A percentile compares a stretch with the other conserved stretches of the same genome.
phyloP scores from a whole-genome alignment of 1,139 yeast genomes.

The Saccharomyces uvarum region DNA sequence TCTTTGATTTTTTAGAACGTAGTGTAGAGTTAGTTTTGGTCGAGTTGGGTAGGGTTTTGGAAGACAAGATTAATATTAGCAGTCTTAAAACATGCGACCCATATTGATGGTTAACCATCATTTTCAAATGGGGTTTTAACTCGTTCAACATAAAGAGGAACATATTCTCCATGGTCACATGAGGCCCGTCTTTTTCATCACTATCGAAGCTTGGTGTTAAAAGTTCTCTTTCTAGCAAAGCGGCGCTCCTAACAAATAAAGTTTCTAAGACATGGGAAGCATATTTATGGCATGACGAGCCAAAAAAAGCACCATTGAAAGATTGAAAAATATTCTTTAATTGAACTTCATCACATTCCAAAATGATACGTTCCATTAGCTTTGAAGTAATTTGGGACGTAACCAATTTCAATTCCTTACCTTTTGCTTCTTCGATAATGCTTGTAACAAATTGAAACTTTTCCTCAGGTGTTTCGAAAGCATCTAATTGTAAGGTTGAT shows the following conservation, averaged over 20 bases:
- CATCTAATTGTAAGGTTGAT: conserved; percentile 70
- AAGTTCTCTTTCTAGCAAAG: conserved; percentile 66
- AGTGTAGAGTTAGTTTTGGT: conserved; percentile 64
- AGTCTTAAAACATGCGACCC: conserved; percentile 84
- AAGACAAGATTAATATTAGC: conserved; percentile 62
- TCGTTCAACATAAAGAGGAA: conserved; percentile 61
- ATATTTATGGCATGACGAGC: conserved; percentile 80
- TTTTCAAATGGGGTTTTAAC: conserved; percentile 48
- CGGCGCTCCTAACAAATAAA: conserved; percentile 65
- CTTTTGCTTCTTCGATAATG: conserved; percentile 77
- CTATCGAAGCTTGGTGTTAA: conserved; percentile 35
- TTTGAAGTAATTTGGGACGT: conserved; percentile 94
- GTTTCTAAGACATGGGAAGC: conserved; percentile 94
- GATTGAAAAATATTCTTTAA: conserved; percentile 56
- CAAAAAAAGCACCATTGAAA: conserved; percentile 62
- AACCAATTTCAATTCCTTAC: conserved; percentile 85
- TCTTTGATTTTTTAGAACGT: conserved; percentile 78
- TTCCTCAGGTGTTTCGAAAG: conserved; percentile 71
- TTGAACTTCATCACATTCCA: conserved; percentile 58
- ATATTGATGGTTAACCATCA: conserved; percentile 67
- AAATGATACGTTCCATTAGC: conserved; percentile 76
- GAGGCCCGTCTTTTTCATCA: conserved; percentile 32
- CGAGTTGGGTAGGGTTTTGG: conserved; percentile 73
- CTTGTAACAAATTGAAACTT: conserved; percentile 63
- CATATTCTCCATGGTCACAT: conserved; percentile 53